phyloP scores from a whole-genome alignment of 2,329 filamentous ascomycete species.

The Cladosporium sp. region DNA sequence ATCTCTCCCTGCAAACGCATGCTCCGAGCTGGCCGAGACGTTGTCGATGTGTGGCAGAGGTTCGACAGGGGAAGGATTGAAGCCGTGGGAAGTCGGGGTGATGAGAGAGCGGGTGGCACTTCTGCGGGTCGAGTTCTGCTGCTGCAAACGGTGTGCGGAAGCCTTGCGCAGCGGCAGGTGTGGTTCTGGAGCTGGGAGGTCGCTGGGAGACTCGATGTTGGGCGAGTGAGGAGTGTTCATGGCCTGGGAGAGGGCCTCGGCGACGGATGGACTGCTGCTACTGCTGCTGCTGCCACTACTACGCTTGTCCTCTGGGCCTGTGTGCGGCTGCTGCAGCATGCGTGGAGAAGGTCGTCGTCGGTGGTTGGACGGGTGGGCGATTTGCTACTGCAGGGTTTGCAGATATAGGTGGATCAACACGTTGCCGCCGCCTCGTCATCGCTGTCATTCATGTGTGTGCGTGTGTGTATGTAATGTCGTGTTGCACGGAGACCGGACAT shows the following conservation, averaged over 20 bases:
- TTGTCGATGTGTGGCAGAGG: slow-evolving; percentile 25
- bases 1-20: slow-evolving; percentile 30
- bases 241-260: slow-evolving; percentile 24
- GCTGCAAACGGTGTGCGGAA: slow-evolving; percentile 37
- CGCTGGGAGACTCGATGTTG: neutral
- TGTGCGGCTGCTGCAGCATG: slow-evolving; percentile 13
- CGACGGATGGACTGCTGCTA: slow-evolving; percentile 17
- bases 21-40: slow-evolving; percentile 30
- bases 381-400: slow-evolving; percentile 9
- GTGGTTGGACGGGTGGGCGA: neutral
- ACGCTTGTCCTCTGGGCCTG: neutral
- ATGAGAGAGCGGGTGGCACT: slow-evolving; percentile 27
- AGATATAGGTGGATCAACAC: slow-evolving; percentile 2
- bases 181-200: slow-evolving; percentile 31
- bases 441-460: too few relatives aligned
- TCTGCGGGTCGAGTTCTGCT: slow-evolving; percentile 26
- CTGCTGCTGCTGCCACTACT: slow-evolving; percentile 7
- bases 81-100: slow-evolving; percentile 24
- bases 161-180: slow-evolving; percentile 38
- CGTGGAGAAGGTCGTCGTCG: neutral
- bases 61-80: slow-evolving; percentile 27
- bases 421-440: slow-evolving; percentile 7
- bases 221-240: slow-evolving; percentile 18
- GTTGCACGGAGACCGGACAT: neutral
- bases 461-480: too few relatives aligned